Evolutionary conservation across 768 basidiomycete species (phyloP).

Genomic region (Boletus barrowsii): DNA sequence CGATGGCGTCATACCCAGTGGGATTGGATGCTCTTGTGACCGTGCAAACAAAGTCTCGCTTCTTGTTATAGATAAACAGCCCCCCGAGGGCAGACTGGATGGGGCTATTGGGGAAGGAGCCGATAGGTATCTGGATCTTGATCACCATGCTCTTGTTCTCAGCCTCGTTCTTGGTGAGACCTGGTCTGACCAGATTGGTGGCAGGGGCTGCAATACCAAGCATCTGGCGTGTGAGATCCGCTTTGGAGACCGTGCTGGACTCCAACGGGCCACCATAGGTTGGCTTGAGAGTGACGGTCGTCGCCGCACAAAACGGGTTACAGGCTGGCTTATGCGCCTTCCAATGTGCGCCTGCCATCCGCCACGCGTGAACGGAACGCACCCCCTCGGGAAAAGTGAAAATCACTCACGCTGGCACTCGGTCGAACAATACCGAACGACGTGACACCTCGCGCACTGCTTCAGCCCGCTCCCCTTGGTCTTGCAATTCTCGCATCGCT

Average conservation of each 20-base stretch:
- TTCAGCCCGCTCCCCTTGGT: slow-evolving; percentile 33
- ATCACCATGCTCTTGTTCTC: slow-evolving; percentile 44
- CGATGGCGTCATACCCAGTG: slow-evolving; percentile 41
- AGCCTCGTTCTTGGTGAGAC: slow-evolving; percentile 17
- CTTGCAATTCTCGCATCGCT: slow-evolving; percentile 41
- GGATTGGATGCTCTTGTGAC: slow-evolving; percentile 33
- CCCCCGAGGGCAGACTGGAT: slow-evolving; percentile 14
- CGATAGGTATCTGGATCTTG: slow-evolving; percentile 51
- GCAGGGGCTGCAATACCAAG: slow-evolving; percentile 28
- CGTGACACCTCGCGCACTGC: slow-evolving; percentile 43
- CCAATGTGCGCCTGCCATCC: slow-evolving; percentile 45
- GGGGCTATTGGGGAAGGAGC: neutral
- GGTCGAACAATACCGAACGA: slow-evolving; percentile 50
- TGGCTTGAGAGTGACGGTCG: slow-evolving; percentile 48
- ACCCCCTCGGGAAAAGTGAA: too few relatives aligned
- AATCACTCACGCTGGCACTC: slow-evolving; percentile 50
- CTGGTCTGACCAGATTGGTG: slow-evolving; percentile 17
- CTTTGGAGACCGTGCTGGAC: slow-evolving; percentile 21
- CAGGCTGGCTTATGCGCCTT: slow-evolving; percentile 46
- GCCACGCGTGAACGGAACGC: neutral
- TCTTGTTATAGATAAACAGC: slow-evolving; percentile 51
- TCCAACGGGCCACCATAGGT: slow-evolving; percentile 28
- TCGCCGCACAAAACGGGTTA: slow-evolving; percentile 40
- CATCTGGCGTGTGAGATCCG: slow-evolving; percentile 29
- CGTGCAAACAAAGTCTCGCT: slow-evolving; percentile 49